Conservation (phyloP, 352 stramenopile genomes). For the Plasmopara muralis region DNA sequence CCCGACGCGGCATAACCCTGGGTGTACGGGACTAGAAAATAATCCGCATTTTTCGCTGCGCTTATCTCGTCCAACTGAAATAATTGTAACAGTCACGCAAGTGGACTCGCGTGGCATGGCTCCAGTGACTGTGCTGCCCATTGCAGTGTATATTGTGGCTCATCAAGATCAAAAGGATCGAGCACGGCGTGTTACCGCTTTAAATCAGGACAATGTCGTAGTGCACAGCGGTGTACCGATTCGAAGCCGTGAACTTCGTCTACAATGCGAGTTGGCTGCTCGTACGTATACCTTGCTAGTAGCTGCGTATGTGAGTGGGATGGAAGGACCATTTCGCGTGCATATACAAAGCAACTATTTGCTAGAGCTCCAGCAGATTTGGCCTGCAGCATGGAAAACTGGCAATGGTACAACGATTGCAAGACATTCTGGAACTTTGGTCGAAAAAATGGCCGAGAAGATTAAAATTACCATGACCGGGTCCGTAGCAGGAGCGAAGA, state of each 20-base stretch:
- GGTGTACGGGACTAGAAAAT: conserved; percentile 62
- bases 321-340: conserved; percentile 88
- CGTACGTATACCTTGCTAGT: conserved; percentile 86
- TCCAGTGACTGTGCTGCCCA: conserved; percentile 52
- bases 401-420: conserved; percentile 23
- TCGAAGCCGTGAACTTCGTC: conserved; percentile 60
- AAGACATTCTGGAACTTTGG: conserved; percentile 30
- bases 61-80: conserved; percentile 71
- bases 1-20: conserved; percentile 77
- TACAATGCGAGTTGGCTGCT: conserved; percentile 70
- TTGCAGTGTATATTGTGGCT: conserved; percentile 68
- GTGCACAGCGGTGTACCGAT: conserved; percentile 71
- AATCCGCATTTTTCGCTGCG: conserved; percentile 87
- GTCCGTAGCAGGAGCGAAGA: conserved; percentile 42
- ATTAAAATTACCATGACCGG: conserved; percentile 59
- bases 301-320: conserved; percentile 79
- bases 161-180: conserved; percentile 44
- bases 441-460: conserved; percentile 55
- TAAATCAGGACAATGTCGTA: conserved; percentile 68
- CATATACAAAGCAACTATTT: conserved; percentile 83
- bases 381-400: conserved; percentile 75
- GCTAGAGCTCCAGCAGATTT: conserved; percentile 67
- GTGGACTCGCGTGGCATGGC: conserved; percentile 59
- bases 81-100: conserved; percentile 83
- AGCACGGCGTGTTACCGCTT: conserved; percentile 46